Evolutionary conservation across 495 filamentous ascomycete genomes (phyloP), one percentile per base, ranked within the genome.

Genomic region (Penicillium soppii): DNA sequence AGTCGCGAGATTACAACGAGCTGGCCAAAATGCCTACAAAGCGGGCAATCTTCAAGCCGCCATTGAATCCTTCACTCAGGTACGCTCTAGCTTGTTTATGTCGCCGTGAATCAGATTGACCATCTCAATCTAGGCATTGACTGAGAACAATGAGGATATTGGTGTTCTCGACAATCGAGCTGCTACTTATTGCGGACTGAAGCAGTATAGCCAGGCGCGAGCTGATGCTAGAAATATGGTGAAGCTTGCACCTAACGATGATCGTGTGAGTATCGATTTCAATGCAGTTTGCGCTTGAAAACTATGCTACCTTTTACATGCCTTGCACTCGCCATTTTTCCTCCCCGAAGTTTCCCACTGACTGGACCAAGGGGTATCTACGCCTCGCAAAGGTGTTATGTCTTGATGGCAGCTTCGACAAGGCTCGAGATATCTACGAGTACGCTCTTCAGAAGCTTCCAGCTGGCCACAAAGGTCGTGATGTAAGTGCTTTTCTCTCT

Each of bases 171-270:
- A 88, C 61, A 79, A 80, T 47, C 80, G 86, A 40, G 77, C 82
- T 3, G 84, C 83, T 17, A 74, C 77, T 12, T 77, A 81, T 50
- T 80, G 78, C 44, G 85, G 85, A 57, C 63, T 88, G 5, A 70
- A 66, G 5, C 61, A 79, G 39, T 76, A 81, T 47, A 56, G 74
- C 41, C 61, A 63, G 15, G 86, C 86, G 2, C 67, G 85, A 7
- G 65, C 66, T 23, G 85, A 89, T 76, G 80, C 81, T 12, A 76
- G 71, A 27, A 66, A 67, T 43, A 86, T 86, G 73, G 83, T 88
- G 35, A 68, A 73, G 23, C 52, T 70, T n/a, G 62, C 75, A 35
- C 74, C 73, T 23, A 61, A 72, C 13, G 69, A 76, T 58, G 74
- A 74, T 36, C 70, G 68, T 53, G 79, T 83, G 72, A 19, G 66